These are phyloP conservation scores for Corymbia citriodora DNA, from an alignment of 441 rosid genomes.

Conservation along the genomic window DNA sequence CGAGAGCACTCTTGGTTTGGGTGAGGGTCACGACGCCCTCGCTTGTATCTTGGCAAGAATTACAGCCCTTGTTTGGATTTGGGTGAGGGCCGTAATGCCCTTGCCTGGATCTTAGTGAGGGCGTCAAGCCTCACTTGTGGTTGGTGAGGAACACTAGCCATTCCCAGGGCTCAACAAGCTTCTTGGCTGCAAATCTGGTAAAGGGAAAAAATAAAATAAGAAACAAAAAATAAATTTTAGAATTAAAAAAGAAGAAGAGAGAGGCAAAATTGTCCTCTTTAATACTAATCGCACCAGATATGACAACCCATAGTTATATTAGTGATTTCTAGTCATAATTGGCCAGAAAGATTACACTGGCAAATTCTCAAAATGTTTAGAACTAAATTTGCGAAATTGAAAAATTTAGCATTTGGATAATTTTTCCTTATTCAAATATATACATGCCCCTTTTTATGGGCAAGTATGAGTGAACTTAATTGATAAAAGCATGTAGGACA, in stretches of 20 bases:
- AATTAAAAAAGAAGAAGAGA: too few species aligned
- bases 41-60: not conserved
- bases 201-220: not conserved
- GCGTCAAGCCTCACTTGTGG: not conserved
- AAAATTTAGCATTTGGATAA: not conserved
- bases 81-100: not conserved
- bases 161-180: not conserved
- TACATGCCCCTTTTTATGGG: not conserved
- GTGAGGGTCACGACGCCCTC: fast-evolving
- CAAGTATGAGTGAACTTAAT: not conserved
- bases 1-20: not conserved
- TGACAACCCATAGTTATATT: fast-evolving
- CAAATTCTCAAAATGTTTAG: not conserved
- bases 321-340: not conserved
- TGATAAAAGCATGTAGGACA: not conserved
- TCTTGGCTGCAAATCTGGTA: not conserved
- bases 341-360: not conserved
- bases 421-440: not conserved
- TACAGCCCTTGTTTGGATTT: not conserved
- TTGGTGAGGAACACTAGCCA: not conserved
- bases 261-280: fast-evolving
- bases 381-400: not conserved
- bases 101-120: not conserved
- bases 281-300: fast-evolving
- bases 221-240: not conserved